Conservation (phyloP, 2,329 filamentous ascomycete species). For the Corynespora cassiicola region DNA sequence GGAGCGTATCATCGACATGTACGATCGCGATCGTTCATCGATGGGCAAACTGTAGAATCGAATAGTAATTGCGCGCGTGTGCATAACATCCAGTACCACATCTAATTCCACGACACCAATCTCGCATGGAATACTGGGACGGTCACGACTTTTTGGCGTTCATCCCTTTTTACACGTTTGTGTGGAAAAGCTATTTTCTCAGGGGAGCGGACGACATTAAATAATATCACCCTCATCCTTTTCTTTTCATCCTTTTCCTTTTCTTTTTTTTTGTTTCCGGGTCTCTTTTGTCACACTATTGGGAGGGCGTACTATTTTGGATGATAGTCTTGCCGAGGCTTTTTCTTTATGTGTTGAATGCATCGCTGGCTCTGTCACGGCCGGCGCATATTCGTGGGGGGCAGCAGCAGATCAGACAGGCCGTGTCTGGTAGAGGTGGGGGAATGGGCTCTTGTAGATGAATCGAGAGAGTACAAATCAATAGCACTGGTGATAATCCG, state of each 20-base stretch:
- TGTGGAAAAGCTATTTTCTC: conserved; percentile 1
- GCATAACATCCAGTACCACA: conserved; percentile 30
- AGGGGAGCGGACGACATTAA: conserved; percentile 5
- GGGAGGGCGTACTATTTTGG: conserved; percentile 1
- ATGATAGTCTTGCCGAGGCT: not conserved
- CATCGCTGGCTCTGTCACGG: too few species aligned
- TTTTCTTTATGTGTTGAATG: too few species aligned
- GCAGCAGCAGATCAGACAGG: not conserved
- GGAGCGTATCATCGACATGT: conserved; percentile 45
- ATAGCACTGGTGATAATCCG: too few species aligned
- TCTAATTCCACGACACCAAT: conserved; percentile 30
- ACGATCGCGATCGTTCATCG: conserved; percentile 42
- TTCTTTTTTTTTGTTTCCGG: conserved; percentile 1
- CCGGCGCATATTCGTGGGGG: not conserved
- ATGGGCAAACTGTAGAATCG: conserved; percentile 28
- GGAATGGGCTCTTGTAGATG: conserved; percentile 14
- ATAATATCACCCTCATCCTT: too few species aligned
- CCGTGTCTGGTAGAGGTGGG: not conserved
- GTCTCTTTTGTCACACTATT: conserved; percentile 4
- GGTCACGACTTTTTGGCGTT: conserved; percentile 19
- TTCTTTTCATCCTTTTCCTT: conserved; percentile 3
- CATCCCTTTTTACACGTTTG: not conserved
- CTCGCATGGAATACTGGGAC: conserved; percentile 23
- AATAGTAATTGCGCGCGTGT: conserved; percentile 27
- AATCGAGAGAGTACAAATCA: conserved; percentile 15